These are phyloP conservation scores for Rhododendron griersonianum DNA, from an alignment of 148 eudicot genomes.

Conservation along the genomic window DNA sequence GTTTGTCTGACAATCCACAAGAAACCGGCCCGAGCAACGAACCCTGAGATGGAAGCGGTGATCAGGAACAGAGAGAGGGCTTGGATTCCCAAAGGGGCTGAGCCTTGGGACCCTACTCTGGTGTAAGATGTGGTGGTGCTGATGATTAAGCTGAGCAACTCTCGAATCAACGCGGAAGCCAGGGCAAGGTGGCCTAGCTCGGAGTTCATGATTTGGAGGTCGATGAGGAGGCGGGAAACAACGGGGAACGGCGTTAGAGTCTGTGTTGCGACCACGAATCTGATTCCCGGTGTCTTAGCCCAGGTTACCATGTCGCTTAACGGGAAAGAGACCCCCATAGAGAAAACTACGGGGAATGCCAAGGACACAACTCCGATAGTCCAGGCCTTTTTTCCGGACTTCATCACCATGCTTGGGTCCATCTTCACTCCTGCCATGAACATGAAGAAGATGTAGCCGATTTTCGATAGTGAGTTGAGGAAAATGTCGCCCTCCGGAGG, in stretches of 20 bases:
- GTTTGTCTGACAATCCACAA: conserved; percentile 28
- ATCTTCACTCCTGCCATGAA: conserved; percentile 34
- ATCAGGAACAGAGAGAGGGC: not conserved
- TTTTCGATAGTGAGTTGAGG: conserved; percentile 20
- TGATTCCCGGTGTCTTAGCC: conserved; percentile 6
- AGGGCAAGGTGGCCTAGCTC: conserved; percentile 36
- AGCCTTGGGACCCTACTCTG: not conserved
- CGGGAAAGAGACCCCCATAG: not conserved
- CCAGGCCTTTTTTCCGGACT: conserved; percentile 27
- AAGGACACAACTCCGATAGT: conserved; percentile 20
- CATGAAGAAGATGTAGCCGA: conserved; percentile 36
- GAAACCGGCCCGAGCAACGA: not conserved
- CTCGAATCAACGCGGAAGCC: conserved; percentile 27
- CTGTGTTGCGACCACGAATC: not conserved
- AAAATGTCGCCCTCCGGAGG: conserved; percentile 23
- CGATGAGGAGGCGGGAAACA: conserved; percentile 22
- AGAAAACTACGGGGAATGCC: not conserved
- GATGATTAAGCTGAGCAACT: not conserved
- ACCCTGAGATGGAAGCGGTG: not conserved
- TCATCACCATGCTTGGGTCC: conserved; percentile 21
- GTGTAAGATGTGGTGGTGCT: not conserved
- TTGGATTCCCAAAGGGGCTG: not conserved
- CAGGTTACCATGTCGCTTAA: not conserved
- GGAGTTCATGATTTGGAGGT: conserved; percentile 35
- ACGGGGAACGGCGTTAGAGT: conserved; percentile 24